Evolutionary conservation across 2,329 filamentous ascomycete species (phyloP).

Genomic region (Boeremia lycopersici): DNA sequence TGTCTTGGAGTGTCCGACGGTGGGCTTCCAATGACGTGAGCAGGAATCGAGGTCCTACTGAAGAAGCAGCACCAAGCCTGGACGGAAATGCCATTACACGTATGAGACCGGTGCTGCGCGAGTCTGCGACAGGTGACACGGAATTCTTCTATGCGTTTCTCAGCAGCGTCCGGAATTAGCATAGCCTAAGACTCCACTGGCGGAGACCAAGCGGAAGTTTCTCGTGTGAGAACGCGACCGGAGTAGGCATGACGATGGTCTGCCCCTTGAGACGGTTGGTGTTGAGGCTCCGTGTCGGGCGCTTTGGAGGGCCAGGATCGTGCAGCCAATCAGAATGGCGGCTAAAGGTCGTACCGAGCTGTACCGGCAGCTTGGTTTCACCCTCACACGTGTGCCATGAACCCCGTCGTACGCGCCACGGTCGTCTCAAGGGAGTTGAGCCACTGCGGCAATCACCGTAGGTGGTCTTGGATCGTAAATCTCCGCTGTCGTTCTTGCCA

Average conservation of each 20-base stretch:
- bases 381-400: constrained; percentile 9
- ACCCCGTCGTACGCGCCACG: constrained; percentile 17
- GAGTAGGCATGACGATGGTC: constrained; percentile 33
- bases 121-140: constrained; percentile 41
- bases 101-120: constrained; percentile 43
- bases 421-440: constrained; percentile 12
- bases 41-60: constrained; percentile 28
- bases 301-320: constrained; percentile 16
- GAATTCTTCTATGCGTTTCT: constrained; percentile 35
- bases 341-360: constrained; percentile 11
- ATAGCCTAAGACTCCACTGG: constrained; percentile 30
- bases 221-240: constrained; percentile 19
- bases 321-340: constrained; percentile 22
- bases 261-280: constrained; percentile 48
- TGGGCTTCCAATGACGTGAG: constrained; percentile 41
- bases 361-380: constrained; percentile 27
- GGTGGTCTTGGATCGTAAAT: constrained; percentile 5
- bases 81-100: constrained; percentile 30
- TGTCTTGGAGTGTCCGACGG: constrained; percentile 24
- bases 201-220: constrained; percentile 34
- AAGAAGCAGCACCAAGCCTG: constrained; percentile 37
- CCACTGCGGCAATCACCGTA: constrained; percentile 11
- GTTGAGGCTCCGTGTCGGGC: constrained; percentile 37
- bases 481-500: constrained; percentile 5
- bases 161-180: constrained; percentile 27